phyloP scores from a whole-genome alignment of 163 green algal genomes.

The Scenedesmus sp. region DNA sequence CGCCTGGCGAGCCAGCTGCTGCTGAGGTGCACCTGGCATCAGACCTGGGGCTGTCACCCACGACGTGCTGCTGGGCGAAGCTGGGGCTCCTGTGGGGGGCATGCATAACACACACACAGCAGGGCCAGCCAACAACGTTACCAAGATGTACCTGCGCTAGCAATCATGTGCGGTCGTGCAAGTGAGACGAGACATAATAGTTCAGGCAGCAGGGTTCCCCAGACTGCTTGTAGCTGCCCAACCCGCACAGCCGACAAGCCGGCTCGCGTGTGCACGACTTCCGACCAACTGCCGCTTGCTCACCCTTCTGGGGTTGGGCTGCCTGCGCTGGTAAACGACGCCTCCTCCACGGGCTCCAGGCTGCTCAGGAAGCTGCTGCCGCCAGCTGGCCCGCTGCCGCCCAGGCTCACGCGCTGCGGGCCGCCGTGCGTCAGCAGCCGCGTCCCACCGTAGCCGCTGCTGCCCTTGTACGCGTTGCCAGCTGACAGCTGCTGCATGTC shows the following conservation, averaged over 20 bases:
- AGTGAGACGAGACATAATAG: neutral
- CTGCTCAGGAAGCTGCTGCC: conserved; percentile 27
- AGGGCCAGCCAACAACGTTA: neutral
- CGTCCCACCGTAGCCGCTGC: neutral
- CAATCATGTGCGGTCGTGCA: neutral
- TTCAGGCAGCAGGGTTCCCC: neutral
- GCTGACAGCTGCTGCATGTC: conserved; percentile 47
- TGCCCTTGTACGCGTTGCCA: neutral
- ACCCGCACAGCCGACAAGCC: neutral
- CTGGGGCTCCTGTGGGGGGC: conserved; percentile 32
- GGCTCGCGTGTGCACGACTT: too few relatives aligned
- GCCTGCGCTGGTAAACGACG: conserved; percentile 6
- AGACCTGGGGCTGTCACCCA: neutral
- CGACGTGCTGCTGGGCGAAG: neutral
- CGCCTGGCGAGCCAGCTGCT: neutral
- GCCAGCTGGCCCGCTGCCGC: neutral
- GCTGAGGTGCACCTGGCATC: neutral
- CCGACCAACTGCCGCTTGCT: neutral
- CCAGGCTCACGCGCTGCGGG: conserved; percentile 25
- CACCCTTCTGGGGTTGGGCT: conserved; percentile 40
- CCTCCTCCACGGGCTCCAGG: conserved; percentile 42
- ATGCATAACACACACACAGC: neutral
- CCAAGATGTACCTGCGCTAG: neutral
- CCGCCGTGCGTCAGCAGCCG: conserved; percentile 41
- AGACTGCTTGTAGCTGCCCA: neutral